These are phyloP conservation scores for Fusarium anguioides DNA, from an alignment of 2,329 filamentous ascomycete genomes.

Conservation along the genomic window DNA sequence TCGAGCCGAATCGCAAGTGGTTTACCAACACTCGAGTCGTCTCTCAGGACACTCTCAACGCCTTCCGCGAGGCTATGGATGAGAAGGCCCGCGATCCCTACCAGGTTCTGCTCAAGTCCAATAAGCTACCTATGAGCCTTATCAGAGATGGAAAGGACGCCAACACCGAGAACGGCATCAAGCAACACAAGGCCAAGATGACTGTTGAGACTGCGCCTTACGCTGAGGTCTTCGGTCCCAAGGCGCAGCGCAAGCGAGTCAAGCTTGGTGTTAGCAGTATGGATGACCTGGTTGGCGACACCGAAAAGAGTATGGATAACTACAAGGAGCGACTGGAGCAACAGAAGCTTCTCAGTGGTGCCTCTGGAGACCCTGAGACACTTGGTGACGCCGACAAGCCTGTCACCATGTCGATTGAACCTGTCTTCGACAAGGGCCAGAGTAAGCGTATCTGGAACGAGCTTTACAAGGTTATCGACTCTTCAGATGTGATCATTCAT, in stretches of 20 bases:
- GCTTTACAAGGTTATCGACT: conserved; percentile 93
- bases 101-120: conserved; percentile 93
- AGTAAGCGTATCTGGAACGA: conserved; percentile 98
- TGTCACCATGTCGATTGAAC: conserved; percentile 75
- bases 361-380: conserved; percentile 66
- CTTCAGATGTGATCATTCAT: conserved; percentile 95
- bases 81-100: conserved; percentile 92
- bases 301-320: conserved; percentile 80
- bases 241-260: conserved; percentile 90
- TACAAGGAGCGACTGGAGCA: conserved; percentile 87
- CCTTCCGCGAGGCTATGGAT: conserved; percentile 91
- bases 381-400: conserved; percentile 55
- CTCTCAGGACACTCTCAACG: conserved; percentile 85
- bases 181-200: conserved; percentile 95
- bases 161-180: conserved; percentile 79
- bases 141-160: conserved; percentile 79
- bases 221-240: conserved; percentile 89
- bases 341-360: conserved; percentile 79
- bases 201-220: conserved; percentile 89
- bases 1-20: conserved; percentile 98
- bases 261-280: conserved; percentile 88
- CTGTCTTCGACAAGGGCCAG: conserved; percentile 94
- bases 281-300: conserved; percentile 82
- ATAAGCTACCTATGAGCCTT: conserved; percentile 95
- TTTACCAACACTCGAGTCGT: conserved; percentile 94